A percentile compares a stretch with the other conserved stretches of the same genome.
phyloP scores from a whole-genome alignment of 2,329 filamentous ascomycete genomes.

The Arthrobotrys pseudoclavata region DNA sequence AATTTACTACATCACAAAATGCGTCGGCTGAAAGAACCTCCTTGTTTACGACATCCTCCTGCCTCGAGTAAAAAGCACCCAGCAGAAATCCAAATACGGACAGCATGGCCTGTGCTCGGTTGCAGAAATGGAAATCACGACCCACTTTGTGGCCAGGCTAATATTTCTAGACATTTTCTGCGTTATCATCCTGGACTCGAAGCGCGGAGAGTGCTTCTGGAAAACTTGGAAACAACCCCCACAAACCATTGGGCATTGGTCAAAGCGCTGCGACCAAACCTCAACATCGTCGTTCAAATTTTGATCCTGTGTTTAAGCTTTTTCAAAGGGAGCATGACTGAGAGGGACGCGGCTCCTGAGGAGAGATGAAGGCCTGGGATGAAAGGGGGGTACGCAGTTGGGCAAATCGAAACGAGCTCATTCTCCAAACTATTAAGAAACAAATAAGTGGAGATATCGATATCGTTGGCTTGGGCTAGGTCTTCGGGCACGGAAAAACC shows the following conservation, averaged over 20 bases:
- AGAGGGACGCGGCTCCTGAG: slow-evolving; percentile 36
- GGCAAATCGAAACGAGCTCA: slow-evolving; percentile 30
- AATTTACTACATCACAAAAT: slow-evolving; percentile 24
- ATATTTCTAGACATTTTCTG: slow-evolving; percentile 41
- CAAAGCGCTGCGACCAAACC: slow-evolving; percentile 37
- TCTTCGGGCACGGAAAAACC: slow-evolving; percentile 48
- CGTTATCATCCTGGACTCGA: slow-evolving; percentile 46
- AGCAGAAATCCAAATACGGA: slow-evolving; percentile 10
- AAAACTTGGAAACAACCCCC: slow-evolving; percentile 47
- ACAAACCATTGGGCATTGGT: background rate
- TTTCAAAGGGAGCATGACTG: slow-evolving; percentile 42
- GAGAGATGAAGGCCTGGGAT: slow-evolving; percentile 17
- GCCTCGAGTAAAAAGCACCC: background rate
- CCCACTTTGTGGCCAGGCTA: slow-evolving; percentile 49
- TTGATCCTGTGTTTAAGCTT: slow-evolving; percentile 8
- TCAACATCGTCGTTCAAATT: background rate
- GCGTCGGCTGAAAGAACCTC: slow-evolving; percentile 14
- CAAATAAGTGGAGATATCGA: slow-evolving; percentile 27
- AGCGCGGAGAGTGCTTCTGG: slow-evolving; percentile 43
- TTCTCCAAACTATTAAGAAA: slow-evolving; percentile 40
- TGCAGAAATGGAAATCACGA: slow-evolving; percentile 33
- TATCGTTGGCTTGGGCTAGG: slow-evolving; percentile 23
- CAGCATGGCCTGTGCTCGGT: slow-evolving; percentile 38
- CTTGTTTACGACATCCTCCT: slow-evolving; percentile 13
- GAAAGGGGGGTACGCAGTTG: slow-evolving; percentile 6